phyloP scores from a whole-genome alignment of 202 grass and related monocot genomes.

The Musa balbisiana region DNA sequence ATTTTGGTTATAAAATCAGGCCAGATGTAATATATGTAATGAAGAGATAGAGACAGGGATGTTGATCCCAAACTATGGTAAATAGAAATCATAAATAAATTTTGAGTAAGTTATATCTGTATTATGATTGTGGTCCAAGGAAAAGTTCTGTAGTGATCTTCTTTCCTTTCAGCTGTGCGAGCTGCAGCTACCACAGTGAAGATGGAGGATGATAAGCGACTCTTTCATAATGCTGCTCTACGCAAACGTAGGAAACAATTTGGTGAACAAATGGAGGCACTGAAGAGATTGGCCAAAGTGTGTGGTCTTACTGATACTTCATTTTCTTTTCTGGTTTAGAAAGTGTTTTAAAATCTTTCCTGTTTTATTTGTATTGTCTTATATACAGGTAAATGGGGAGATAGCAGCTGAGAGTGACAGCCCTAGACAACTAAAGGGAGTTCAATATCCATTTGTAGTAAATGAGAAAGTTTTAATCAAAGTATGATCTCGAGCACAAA shows the following conservation, averaged over 20 bases:
- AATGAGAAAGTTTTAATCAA: conserved; percentile 72
- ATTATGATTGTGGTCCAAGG: conserved; percentile 21
- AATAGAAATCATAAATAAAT: conserved; percentile 7
- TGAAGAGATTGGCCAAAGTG: conserved; percentile 42
- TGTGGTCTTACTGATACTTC: neutral
- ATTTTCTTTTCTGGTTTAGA: neutral
- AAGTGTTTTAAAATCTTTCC: neutral
- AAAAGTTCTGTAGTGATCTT: conserved; percentile 16
- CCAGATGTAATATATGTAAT: conserved; percentile 61
- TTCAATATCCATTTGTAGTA: conserved; percentile 69
- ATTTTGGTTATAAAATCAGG: conserved; percentile 29
- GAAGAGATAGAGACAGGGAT: conserved; percentile 40
- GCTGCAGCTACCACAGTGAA: conserved; percentile 72
- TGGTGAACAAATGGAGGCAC: conserved; percentile 37
- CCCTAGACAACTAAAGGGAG: conserved; percentile 35
- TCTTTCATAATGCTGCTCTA: conserved; percentile 59
- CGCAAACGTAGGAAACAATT: conserved; percentile 67
- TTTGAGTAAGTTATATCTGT: conserved; percentile 6
- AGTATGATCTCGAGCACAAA: conserved; percentile 26
- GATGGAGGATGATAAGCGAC: conserved; percentile 70
- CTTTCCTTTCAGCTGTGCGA: conserved; percentile 55
- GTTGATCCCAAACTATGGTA: conserved; percentile 64
- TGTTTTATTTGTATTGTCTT: conserved; percentile 1
- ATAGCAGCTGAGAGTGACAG: conserved; percentile 33
- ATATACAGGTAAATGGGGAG: conserved; percentile 42